Evolutionary conservation across 1,284 basidiomycete species (phyloP).

Genomic region (Rhodotorula mucilaginosa): DNA sequence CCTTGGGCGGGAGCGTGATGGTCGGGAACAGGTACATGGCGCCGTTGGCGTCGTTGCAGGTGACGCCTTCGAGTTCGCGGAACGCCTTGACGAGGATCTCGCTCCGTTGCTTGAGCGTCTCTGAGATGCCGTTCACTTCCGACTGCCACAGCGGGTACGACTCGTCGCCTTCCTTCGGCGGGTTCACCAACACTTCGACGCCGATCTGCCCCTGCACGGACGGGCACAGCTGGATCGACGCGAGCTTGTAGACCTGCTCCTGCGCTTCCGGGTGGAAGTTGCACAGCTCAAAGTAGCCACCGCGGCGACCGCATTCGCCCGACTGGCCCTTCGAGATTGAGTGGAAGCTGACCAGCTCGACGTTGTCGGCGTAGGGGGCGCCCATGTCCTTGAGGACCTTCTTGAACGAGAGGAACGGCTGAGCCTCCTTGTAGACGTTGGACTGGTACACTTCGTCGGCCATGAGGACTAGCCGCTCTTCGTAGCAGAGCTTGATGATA

Average conservation of each 20-base stretch:
- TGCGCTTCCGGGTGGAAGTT: slow-evolving; percentile 74
- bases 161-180: slow-evolving; percentile 69
- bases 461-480: slow-evolving; percentile 78
- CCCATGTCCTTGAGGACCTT: slow-evolving; percentile 66
- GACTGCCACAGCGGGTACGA: slow-evolving; percentile 73
- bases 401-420: slow-evolving; percentile 89
- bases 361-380: slow-evolving; percentile 55
- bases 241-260: slow-evolving; percentile 92
- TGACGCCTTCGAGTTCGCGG: slow-evolving; percentile 73
- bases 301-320: slow-evolving; percentile 88
- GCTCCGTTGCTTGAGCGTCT: slow-evolving; percentile 68
- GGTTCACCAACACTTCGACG: slow-evolving; percentile 84
- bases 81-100: slow-evolving; percentile 70
- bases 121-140: slow-evolving; percentile 76
- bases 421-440: slow-evolving; percentile 72
- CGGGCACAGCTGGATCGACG: slow-evolving; percentile 81
- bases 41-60: slow-evolving; percentile 82
- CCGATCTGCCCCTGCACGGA: slow-evolving; percentile 85
- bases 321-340: slow-evolving; percentile 91
- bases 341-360: slow-evolving; percentile 89
- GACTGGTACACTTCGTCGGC: slow-evolving; percentile 95
- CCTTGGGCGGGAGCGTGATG: slow-evolving; percentile 67
- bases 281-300: slow-evolving; percentile 86
- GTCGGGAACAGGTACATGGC: slow-evolving; percentile 84
- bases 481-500: slow-evolving; percentile 76